Percentiles rank a stretch among this genome's conserved stretches.
Evolutionary conservation across 2,329 filamentous ascomycete species (phyloP).

Genomic region (Knufia petricola): DNA sequence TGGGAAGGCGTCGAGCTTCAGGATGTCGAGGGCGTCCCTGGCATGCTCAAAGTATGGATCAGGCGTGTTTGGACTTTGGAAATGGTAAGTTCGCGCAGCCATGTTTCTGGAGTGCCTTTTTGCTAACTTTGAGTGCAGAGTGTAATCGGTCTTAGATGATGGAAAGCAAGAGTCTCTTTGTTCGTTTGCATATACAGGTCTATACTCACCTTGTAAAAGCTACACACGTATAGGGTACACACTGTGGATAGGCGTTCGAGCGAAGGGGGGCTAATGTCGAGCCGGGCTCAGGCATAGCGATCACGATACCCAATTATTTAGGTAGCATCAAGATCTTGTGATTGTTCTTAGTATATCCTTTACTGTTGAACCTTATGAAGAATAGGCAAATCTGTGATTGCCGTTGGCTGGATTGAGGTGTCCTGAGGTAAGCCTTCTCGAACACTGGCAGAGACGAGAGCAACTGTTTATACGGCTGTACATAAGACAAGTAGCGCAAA

Average conservation of each 20-base stretch:
- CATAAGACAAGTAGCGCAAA: too few species aligned
- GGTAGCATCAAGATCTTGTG: too few species aligned
- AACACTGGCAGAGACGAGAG: too few species aligned
- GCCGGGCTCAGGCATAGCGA: background rate
- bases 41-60: constrained; percentile 96
- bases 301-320: too few species aligned
- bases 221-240: background rate
- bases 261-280: background rate
- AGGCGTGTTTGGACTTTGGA: constrained; percentile 95
- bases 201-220: background rate
- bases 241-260: constrained; percentile 7
- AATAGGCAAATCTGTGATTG: too few species aligned
- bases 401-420: too few species aligned
- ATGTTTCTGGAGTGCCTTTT: constrained; percentile 1
- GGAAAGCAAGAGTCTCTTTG: background rate
- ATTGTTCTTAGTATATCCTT: background rate
- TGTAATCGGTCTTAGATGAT: constrained; percentile 70
- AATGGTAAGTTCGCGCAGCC: constrained; percentile 51
- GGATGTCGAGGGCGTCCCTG: constrained; percentile 79
- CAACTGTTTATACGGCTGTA: too few species aligned
- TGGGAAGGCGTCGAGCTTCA: constrained; percentile 96
- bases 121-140: constrained; percentile 42
- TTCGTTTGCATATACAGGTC: background rate
- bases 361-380: too few species aligned
- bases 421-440: too few species aligned